Conservation (phyloP, 768 basidiomycete species). For the Erythrobasidium yunnanense region DNA sequence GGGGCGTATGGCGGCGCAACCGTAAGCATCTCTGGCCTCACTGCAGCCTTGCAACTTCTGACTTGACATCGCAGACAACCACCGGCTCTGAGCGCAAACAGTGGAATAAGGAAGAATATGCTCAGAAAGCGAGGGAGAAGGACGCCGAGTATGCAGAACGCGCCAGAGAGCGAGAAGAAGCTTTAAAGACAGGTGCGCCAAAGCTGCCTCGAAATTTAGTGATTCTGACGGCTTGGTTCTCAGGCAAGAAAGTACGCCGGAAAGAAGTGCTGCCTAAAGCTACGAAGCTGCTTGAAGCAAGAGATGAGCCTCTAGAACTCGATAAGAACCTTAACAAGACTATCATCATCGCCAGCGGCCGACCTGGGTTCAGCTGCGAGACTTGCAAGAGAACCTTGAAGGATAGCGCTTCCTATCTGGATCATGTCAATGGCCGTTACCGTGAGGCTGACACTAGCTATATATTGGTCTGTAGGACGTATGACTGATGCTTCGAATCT, state of each 20-base stretch:
- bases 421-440: slow-evolving; percentile 86
- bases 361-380: slow-evolving; percentile 90
- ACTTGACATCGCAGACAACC: slow-evolving; percentile 8
- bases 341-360: slow-evolving; percentile 71
- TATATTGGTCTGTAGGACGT: neutral
- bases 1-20: slow-evolving; percentile 14
- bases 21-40: neutral
- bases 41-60: neutral
- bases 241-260: slow-evolving; percentile 57
- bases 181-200: slow-evolving; percentile 56
- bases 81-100: slow-evolving; percentile 50
- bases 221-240: slow-evolving; percentile 50
- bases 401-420: slow-evolving; percentile 83
- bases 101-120: slow-evolving; percentile 91
- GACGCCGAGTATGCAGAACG: neutral
- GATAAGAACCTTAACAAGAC: slow-evolving; percentile 93
- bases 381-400: slow-evolving; percentile 82
- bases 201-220: slow-evolving; percentile 47
- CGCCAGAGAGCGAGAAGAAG: neutral
- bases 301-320: slow-evolving; percentile 71
- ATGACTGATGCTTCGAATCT: neutral
- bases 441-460: slow-evolving; percentile 63
- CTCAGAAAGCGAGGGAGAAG: slow-evolving; percentile 65
- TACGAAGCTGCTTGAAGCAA: slow-evolving; percentile 81
- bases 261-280: slow-evolving; percentile 75